Evolutionary conservation across 768 basidiomycete species (phyloP).

Genomic region (Ephemerocybe angulata): DNA sequence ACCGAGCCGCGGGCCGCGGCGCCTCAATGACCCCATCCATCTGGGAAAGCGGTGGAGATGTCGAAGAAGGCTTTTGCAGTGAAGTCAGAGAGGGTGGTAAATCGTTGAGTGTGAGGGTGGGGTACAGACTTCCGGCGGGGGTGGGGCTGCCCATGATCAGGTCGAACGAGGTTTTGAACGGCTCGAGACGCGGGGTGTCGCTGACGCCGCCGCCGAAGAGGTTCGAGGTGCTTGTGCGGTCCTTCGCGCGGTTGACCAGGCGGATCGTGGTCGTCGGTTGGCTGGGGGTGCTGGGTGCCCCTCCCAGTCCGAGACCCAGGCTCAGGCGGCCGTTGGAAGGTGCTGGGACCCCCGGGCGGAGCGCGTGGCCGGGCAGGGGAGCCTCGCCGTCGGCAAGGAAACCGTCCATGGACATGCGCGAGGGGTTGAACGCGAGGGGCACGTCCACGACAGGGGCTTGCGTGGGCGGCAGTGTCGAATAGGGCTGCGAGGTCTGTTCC

Average conservation of each 20-base stretch:
- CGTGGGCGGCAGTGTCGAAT: constrained; percentile 36
- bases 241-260: constrained; percentile 33
- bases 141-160: constrained; percentile 57
- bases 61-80: constrained; percentile 33
- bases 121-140: constrained; percentile 34
- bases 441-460: constrained; percentile 13
- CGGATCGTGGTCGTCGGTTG: constrained; percentile 50
- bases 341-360: constrained; percentile 58
- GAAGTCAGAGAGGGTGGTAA: constrained; percentile 22
- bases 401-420: constrained; percentile 19
- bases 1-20: too few species aligned
- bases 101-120: constrained; percentile 34
- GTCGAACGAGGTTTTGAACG: constrained; percentile 67
- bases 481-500: constrained; percentile 37
- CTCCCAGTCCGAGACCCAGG: constrained; percentile 38
- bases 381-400: constrained; percentile 30
- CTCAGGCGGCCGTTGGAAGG: constrained; percentile 60
- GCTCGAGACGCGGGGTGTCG: constrained; percentile 60
- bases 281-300: constrained; percentile 38
- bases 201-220: constrained; percentile 15
- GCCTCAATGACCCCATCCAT: constrained; percentile 6
- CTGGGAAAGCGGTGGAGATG: background rate
- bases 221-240: constrained; percentile 14
- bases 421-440: constrained; percentile 42
- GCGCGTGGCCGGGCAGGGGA: constrained; percentile 58